Conservation (phyloP, 177 flowering plant genomes). For the Telopea speciosissima region DNA sequence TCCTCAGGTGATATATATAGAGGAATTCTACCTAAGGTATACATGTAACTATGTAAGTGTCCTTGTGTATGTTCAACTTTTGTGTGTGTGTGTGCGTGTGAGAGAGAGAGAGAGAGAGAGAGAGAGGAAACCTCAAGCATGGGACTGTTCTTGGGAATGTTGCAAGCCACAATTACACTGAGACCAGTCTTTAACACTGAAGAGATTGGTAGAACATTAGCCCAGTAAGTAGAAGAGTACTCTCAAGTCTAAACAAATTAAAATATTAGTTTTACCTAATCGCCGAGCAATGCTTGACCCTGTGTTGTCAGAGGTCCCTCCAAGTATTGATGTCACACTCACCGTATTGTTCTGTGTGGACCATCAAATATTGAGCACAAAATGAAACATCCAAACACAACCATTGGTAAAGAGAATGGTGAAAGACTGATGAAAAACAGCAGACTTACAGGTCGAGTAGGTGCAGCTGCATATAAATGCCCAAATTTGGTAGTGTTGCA, state of each 20-base stretch:
- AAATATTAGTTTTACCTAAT: constrained; percentile 37
- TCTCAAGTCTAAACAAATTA: background rate
- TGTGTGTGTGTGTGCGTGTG: background rate
- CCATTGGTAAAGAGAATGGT: background rate
- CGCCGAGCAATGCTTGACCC: constrained; percentile 84
- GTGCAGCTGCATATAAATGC: constrained; percentile 72
- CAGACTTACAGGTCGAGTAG: constrained; percentile 65
- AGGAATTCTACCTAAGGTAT: too few relatives aligned
- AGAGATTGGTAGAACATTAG: constrained; percentile 10
- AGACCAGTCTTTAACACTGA: constrained; percentile 77
- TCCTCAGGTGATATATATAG: background rate
- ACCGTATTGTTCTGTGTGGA: constrained; percentile 49
- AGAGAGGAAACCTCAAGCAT: constrained; percentile 59
- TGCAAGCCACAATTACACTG: constrained; percentile 65
- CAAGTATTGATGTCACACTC: constrained; percentile 65
- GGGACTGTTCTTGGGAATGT: constrained; percentile 78
- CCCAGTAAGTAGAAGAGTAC: background rate
- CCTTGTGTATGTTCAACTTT: background rate
- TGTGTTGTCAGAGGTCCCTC: constrained; percentile 78
- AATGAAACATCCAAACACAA: background rate
- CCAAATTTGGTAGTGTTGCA: constrained; percentile 79
- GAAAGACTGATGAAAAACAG: too few relatives aligned
- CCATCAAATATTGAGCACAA: constrained; percentile 1
- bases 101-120: background rate
- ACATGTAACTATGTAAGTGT: too few relatives aligned